Evolutionary conservation across 768 basidiomycete genomes (phyloP).

Genomic region (Mycena albidolilacea): DNA sequence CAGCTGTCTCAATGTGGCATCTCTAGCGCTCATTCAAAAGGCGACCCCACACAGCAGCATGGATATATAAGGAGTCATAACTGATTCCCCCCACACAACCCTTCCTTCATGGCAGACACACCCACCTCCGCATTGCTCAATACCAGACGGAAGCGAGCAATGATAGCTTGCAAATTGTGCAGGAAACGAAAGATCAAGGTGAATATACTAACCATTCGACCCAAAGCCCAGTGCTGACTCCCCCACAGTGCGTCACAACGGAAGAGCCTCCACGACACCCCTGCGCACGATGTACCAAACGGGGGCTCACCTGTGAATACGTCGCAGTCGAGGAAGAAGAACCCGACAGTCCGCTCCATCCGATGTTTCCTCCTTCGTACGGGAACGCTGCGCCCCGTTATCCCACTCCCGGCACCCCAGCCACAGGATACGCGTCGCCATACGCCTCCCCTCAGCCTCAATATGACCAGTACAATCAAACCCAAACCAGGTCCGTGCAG

Average conservation of each 20-base stretch:
- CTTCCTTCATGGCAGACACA: slow-evolving; percentile 25
- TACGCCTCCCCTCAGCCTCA: neutral
- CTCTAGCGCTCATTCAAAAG: slow-evolving; percentile 32
- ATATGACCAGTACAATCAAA: slow-evolving; percentile 1
- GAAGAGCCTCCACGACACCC: slow-evolving; percentile 45
- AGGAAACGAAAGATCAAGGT: slow-evolving; percentile 68
- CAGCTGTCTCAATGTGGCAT: slow-evolving; percentile 37
- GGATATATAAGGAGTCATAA: slow-evolving; percentile 36
- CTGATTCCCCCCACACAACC: slow-evolving; percentile 3
- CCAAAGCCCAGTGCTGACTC: slow-evolving; percentile 11
- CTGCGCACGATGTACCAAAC: slow-evolving; percentile 60
- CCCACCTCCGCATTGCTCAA: slow-evolving; percentile 27
- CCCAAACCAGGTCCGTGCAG: neutral
- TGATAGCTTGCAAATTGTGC: slow-evolving; percentile 72
- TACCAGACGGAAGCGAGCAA: slow-evolving; percentile 53
- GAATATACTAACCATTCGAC: slow-evolving; percentile 18
- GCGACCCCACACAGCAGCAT: slow-evolving; percentile 35
- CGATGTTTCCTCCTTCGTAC: slow-evolving; percentile 2
- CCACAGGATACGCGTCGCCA: neutral
- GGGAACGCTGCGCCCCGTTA: neutral
- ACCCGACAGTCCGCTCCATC: slow-evolving; percentile 16
- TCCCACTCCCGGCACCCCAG: neutral
- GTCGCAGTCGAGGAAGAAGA: slow-evolving; percentile 55
- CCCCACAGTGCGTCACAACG: slow-evolving; percentile 48
- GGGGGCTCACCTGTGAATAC: slow-evolving; percentile 56